A percentile compares a stretch with the other conserved stretches of the same genome.
Conservation (phyloP, 2,329 filamentous ascomycete genomes). For the Botryotinia calthae region DNA sequence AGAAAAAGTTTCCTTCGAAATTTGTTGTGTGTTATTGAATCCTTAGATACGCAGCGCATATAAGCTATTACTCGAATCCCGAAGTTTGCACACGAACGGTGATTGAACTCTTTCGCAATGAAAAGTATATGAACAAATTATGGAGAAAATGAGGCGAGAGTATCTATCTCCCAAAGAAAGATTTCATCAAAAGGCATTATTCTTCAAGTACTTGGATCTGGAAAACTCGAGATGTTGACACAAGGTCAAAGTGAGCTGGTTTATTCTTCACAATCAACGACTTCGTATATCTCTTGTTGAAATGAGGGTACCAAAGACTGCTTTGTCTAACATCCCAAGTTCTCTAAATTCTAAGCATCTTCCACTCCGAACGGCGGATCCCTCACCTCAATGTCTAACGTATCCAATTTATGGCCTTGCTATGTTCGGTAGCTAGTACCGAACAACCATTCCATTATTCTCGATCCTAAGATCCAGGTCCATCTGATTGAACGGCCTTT, state of each 20-base stretch:
- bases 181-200: not conserved
- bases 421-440: not conserved
- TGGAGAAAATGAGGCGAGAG: not conserved
- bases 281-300: accelerated
- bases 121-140: not conserved
- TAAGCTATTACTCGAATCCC: not conserved
- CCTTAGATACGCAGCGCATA: not conserved
- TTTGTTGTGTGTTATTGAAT: too few relatives aligned
- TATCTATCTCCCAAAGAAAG: too few relatives aligned
- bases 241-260: not conserved
- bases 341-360: not conserved
- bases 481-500: not conserved
- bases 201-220: not conserved
- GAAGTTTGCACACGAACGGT: not conserved
- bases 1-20: too few relatives aligned
- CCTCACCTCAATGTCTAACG: not conserved
- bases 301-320: not conserved
- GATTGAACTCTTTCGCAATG: not conserved
- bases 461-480: not conserved
- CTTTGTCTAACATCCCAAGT: not conserved
- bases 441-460: not conserved
- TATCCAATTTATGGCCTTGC: not conserved
- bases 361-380: not conserved
- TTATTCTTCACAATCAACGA: not conserved
- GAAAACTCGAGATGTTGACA: not conserved